Evolutionary conservation across 495 filamentous ascomycete species (phyloP).

Genomic region (Talaromyces thailandensis): DNA sequence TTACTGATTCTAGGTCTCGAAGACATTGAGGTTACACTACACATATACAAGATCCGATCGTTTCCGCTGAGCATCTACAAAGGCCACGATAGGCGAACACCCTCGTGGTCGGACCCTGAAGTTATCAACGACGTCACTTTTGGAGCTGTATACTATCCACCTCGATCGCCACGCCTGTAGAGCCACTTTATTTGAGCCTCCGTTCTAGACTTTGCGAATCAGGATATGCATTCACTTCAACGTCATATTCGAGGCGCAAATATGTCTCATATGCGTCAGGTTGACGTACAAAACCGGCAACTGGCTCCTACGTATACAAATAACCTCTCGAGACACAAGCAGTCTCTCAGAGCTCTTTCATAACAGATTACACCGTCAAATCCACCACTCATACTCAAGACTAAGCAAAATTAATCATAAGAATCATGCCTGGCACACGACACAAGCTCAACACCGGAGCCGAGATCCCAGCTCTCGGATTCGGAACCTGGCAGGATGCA

Average conservation of each 20-base stretch:
- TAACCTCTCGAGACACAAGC: not conserved
- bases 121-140: not conserved
- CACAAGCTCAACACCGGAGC: constrained; percentile 43
- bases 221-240: not conserved
- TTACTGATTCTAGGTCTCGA: not conserved
- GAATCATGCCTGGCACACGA: constrained; percentile 17
- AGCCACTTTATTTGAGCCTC: not conserved
- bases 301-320: not conserved
- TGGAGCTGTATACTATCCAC: not conserved
- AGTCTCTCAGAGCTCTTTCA: not conserved
- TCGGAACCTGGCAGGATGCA: constrained; percentile 44
- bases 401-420: not conserved
- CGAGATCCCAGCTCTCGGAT: constrained; percentile 37
- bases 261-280: not conserved
- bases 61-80: not conserved
- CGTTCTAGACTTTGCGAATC: not conserved
- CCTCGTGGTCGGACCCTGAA: not conserved
- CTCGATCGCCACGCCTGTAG: not conserved
- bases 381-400: not conserved
- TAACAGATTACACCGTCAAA: not conserved
- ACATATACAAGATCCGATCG: not conserved
- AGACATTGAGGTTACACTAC: not conserved
- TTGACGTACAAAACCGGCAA: not conserved
- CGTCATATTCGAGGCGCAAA: not conserved
- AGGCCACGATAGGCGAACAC: not conserved